Base-by-base conservation (phyloP, 176 grass and related monocot species). In the Oryza meridionalis region DNA sequence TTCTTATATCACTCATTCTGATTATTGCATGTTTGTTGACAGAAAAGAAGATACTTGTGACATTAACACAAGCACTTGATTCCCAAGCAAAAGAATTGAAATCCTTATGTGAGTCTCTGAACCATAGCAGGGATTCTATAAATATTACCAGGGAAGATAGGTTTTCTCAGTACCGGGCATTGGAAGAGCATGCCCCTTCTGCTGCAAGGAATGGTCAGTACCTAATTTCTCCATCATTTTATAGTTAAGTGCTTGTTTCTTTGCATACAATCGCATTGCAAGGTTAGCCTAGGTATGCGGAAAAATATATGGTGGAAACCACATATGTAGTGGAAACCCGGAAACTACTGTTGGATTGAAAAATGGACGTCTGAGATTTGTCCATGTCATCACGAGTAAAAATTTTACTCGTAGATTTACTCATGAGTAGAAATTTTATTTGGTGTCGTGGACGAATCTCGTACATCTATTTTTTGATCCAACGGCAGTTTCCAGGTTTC, bases 31-130 rank as follows among this genome's bases (percentile, higher is more conserved):
- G 75, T 25, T 73, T 76, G 25, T 72, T 71, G 5, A 24, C 72
- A 98, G 95, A 95, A 76, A 98, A 92, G 78, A 95, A 92, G 84
- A 84, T 98, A 91, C 82, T 98, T 19, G 87, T 90, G 80, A 86
- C 86, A 14, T 90, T 98, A 38, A 95, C 92, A 64, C 90, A 80
- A 69, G 91, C 91, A 2, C 87, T 98, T 63, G 92, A 95, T 84
- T 90, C 90, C 42, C 95, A 98, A 92, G 92, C 94, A 43, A 98
- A 93, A 24, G 89, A 92, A 84, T 77, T 98, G 42, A 95, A 98
- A 80, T 91, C 84, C 2, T 81, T 98, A 83, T 85, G 87, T 2
- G 91, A 93, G 53, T 82, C 92, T 44, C n/a, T 98, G 38, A 85
- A 29, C 70, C 90, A 90, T 76, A 89, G 45, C 76, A 92, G 86